Evolutionary conservation across 371 early-diverging fungal genomes (phyloP), one percentile per base, ranked within the genome.

Genomic region (Entomophthora muscae): DNA sequence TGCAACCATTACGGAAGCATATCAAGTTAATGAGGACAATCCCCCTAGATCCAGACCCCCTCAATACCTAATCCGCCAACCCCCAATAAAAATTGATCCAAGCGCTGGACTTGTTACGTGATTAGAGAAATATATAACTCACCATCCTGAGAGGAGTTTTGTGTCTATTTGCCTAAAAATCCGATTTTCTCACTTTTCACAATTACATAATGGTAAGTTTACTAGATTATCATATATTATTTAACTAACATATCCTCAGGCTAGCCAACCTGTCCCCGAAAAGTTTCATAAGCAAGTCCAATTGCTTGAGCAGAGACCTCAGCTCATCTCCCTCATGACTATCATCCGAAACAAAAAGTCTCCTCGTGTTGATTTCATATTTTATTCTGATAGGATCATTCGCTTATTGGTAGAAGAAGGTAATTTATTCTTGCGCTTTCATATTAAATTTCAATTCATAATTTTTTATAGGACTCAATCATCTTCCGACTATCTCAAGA

Each of bases 381-480:
- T 95, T 71, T 88, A 90, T 74, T 83, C 90, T 51, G 92, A 95
- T 77, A 81, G 95, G 61, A 81, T 95, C 65, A 92, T 91, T 68
- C 84, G 93, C 32, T 81, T 90, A 28, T 74, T 95, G 52, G 91
- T 93, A 31, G 93, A 93, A 74, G 91, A 91, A 78, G 90, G 85
- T 82, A 63, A 53, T 3, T 23, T n/a, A 52, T 21, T 61, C 52
- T 3, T 0, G 31, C 23, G 24, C 28, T 2, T 57, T 13, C 2
- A 31, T 31, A 27, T 28, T 30, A 29, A 57, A 26, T 30, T 58
- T 13, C 10, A 27, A 22, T 29, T 28, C 26, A 7, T 29, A 23
- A 30, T 58, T 30, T 33, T 24, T 51, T 17, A 52, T 70, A 82
- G 90, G 90, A 21, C 79, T 95, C 66, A 91, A 91, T 78, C 86